Evolutionary conservation across 73 alveolate genomes (phyloP).

Genomic region (Paraurostyla sp.): DNA sequence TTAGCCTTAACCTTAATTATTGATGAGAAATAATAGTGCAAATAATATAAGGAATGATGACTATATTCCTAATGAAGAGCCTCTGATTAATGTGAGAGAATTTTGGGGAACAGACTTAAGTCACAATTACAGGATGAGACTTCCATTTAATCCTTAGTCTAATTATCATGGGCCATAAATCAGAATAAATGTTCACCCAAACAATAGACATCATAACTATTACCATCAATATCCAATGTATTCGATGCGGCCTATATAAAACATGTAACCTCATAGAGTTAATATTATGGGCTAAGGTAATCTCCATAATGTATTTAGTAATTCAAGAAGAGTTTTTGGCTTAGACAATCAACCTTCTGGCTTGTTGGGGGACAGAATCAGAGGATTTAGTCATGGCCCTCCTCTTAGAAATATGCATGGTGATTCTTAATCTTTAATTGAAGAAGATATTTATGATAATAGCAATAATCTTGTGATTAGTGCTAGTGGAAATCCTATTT

Average conservation of each 20-base stretch:
- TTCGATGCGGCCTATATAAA: neutral
- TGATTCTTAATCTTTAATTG: constrained; percentile 45
- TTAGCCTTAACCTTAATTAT: neutral
- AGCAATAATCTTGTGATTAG: neutral
- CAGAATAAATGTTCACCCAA: neutral
- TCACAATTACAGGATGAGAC: constrained; percentile 51
- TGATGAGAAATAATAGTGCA: constrained; percentile 25
- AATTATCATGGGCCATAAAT: constrained; percentile 16
- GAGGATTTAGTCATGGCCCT: constrained; percentile 59
- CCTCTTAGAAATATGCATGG: constrained; percentile 55
- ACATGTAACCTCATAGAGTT: neutral
- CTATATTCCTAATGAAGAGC: constrained; percentile 57
- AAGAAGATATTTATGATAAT: constrained; percentile 14
- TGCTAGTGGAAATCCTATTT: constrained; percentile 18
- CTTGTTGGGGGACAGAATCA: neutral
- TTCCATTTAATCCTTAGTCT: neutral
- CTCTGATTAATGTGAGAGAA: constrained; percentile 58
- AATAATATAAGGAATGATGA: constrained; percentile 20
- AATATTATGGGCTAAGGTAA: constrained; percentile 12
- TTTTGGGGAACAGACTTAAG: constrained; percentile 39
- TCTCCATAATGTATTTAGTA: constrained; percentile 21
- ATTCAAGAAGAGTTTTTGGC: constrained; percentile 18
- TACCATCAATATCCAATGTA: neutral
- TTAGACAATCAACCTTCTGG: neutral
- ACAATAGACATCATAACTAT: neutral